A percentile compares a stretch with the other conserved stretches of the same genome.
Conservation (phyloP, 2,329 filamentous ascomycete species). For the Ascochyta fabae region DNA sequence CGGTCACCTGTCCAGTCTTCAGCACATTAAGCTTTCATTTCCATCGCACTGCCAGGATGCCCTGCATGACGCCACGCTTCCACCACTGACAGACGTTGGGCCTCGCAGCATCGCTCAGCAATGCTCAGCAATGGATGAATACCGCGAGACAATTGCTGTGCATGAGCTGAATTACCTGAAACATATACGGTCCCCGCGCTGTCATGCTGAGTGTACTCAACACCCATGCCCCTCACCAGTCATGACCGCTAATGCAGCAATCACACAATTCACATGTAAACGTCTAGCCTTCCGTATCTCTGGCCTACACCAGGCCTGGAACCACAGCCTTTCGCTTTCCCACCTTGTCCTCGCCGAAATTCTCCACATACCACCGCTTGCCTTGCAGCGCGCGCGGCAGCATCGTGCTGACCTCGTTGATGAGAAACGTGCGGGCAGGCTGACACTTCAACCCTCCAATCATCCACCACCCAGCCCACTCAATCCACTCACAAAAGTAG, state of each 20-base stretch:
- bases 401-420: constrained; percentile 93
- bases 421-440: constrained; percentile 79
- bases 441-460: constrained; percentile 68
- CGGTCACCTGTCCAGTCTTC: neutral
- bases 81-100: neutral
- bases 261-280: constrained; percentile 1
- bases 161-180: constrained; percentile 2
- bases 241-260: constrained; percentile 3
- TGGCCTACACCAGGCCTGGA: constrained; percentile 60
- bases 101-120: neutral
- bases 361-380: constrained; percentile 83
- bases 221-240: neutral
- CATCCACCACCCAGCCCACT: constrained; percentile 91
- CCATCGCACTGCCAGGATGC: constrained; percentile 6
- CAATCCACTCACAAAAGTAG: constrained; percentile 95
- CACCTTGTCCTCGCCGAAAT: constrained; percentile 85
- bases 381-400: constrained; percentile 82
- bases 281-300: neutral
- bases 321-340: constrained; percentile 76
- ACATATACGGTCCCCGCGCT: neutral
- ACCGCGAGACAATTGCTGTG: neutral
- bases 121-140: neutral
- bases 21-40: constrained; percentile 4
- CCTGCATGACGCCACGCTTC: constrained; percentile 11
- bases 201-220: constrained; percentile 1